phyloP scores from a whole-genome alignment of 169 alveolate genomes.

The Plasmodium knowlesi region DNA sequence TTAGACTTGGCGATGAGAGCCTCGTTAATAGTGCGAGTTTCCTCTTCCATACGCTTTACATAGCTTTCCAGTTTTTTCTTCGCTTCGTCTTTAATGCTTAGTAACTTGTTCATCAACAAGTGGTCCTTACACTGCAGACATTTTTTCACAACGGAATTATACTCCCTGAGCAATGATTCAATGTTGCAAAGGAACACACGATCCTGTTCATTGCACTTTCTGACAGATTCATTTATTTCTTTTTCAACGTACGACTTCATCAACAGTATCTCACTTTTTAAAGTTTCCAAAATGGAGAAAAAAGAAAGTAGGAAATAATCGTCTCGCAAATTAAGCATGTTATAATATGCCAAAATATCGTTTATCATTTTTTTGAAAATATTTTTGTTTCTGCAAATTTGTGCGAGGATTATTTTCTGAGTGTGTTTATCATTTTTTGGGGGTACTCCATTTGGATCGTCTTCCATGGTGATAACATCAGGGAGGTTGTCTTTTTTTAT shows the following conservation, averaged over 20 bases:
- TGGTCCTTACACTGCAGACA: slow-evolving; percentile 52
- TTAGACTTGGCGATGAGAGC: not conserved
- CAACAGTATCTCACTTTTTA: slow-evolving; percentile 14
- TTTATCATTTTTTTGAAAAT: not conserved
- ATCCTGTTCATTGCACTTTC: not conserved
- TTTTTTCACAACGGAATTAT: slow-evolving; percentile 14
- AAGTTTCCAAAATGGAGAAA: slow-evolving; percentile 20
- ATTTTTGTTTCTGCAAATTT: not conserved
- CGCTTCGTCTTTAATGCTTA: not conserved
- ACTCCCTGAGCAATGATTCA: not conserved
- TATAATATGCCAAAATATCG: slow-evolving; percentile 24
- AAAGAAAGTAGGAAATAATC: slow-evolving; percentile 35
- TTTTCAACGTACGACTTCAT: not conserved
- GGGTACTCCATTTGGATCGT: not conserved
- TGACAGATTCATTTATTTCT: not conserved
- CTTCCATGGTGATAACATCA: not conserved
- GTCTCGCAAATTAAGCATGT: slow-evolving; percentile 41
- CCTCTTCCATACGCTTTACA: not conserved
- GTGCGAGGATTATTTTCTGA: not conserved
- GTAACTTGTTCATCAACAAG: not conserved
- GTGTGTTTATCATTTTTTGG: not conserved
- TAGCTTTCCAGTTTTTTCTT: not conserved
- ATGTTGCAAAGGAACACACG: not conserved
- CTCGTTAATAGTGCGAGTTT: not conserved
- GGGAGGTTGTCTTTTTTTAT: not conserved